A percentile compares a stretch with the other conserved stretches of the same genome.
These are phyloP conservation scores for Funneliformis caledonium DNA, from an alignment of 371 early-diverging fungal species.

Conservation along the genomic window DNA sequence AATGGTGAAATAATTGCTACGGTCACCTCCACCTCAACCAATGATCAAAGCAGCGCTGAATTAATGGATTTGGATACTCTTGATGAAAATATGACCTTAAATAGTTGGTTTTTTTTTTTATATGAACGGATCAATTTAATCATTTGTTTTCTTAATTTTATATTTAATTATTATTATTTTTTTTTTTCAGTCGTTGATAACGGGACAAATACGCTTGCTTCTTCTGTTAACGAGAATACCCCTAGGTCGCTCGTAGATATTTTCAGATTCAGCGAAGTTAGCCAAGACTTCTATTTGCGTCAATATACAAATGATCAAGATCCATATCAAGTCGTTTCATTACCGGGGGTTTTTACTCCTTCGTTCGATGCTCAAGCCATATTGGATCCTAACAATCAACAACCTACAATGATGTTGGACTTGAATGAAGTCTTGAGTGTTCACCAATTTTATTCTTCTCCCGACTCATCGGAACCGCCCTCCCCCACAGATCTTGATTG, in stretches of 20 bases:
- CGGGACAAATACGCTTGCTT: neutral
- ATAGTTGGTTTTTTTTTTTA: neutral
- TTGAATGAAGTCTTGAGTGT: neutral
- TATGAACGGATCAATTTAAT: too few species aligned
- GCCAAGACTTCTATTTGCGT: neutral
- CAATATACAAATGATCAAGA: conserved; percentile 38
- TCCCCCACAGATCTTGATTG: conserved; percentile 19
- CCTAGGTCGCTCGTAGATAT: neutral
- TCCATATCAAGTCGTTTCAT: conserved; percentile 18
- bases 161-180: neutral
- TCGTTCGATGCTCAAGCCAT: neutral
- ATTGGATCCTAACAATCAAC: conserved; percentile 16
- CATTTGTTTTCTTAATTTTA: neutral
- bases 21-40: neutral
- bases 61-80: neutral
- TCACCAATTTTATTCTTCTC: conserved; percentile 8
- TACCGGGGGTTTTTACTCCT: conserved; percentile 5
- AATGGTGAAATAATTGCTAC: neutral
- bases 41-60: neutral
- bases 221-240: neutral
- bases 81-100: neutral
- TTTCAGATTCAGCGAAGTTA: neutral
- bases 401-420: conserved; percentile 27
- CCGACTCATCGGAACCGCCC: conserved; percentile 24
- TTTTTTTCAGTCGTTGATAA: neutral